Percentiles rank a stretch among this genome's conserved stretches.
These are phyloP conservation scores for Hygrophorus russula DNA, from an alignment of 768 basidiomycete species.

Conservation along the genomic window DNA sequence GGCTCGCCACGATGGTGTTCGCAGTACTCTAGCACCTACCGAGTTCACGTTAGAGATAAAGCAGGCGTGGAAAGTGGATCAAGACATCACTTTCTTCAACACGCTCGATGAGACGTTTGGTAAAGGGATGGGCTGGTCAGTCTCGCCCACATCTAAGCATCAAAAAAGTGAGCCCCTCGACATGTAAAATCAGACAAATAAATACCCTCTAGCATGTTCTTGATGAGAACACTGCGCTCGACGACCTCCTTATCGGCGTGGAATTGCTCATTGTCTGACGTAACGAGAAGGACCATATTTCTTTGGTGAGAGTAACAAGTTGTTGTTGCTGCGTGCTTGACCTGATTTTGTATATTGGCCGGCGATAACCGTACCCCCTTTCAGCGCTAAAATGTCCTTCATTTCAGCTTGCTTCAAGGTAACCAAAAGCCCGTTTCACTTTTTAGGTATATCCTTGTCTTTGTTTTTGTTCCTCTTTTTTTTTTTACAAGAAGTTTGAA, in stretches of 20 bases:
- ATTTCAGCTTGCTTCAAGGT: slow-evolving; percentile 31
- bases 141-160: slow-evolving; percentile 79
- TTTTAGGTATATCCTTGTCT: slow-evolving; percentile 19
- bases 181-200: slow-evolving; percentile 6
- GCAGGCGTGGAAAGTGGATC: background rate
- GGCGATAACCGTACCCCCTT: too few species aligned
- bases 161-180: slow-evolving; percentile 9
- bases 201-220: slow-evolving; percentile 98
- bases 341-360: slow-evolving; percentile 7
- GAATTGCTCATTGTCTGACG: slow-evolving; percentile 94
- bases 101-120: slow-evolving; percentile 92
- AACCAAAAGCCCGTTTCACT: slow-evolving; percentile 38
- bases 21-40: slow-evolving; percentile 95
- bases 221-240: slow-evolving; percentile 92
- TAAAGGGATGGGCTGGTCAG: slow-evolving; percentile 87
- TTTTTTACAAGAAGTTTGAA: background rate
- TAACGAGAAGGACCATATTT: slow-evolving; percentile 78
- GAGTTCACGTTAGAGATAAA: background rate
- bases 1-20: slow-evolving; percentile 97
- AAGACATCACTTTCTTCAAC: slow-evolving; percentile 72
- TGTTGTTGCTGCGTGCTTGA: slow-evolving; percentile 17
- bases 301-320: background rate
- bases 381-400: too few species aligned
- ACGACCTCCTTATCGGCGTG: slow-evolving; percentile 89
- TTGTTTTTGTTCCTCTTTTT: background rate